A percentile compares a stretch with the other conserved stretches of the same genome.
phyloP scores from a whole-genome alignment of 169 alveolate genomes.

The Eimeria brunetti region DNA sequence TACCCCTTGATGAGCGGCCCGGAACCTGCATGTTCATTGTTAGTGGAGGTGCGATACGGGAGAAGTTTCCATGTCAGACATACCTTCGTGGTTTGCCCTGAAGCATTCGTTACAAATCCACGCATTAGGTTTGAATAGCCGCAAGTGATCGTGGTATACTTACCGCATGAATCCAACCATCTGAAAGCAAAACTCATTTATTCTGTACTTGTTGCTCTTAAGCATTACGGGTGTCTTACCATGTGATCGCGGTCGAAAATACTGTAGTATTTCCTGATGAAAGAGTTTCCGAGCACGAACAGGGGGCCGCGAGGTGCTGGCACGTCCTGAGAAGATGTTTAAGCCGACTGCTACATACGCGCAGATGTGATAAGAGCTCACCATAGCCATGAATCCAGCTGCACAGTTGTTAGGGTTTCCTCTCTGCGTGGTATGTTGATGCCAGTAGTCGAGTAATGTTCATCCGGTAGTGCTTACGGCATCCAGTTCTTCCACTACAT shows the following conservation, averaged over 20 bases:
- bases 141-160: conserved; percentile 2
- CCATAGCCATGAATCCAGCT: conserved; percentile 85
- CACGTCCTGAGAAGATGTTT: conserved; percentile 83
- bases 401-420: conserved; percentile 77
- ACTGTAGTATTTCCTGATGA: conserved; percentile 87
- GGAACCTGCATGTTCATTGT: conserved; percentile 25
- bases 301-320: conserved; percentile 92
- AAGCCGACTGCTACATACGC: background rate
- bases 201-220: background rate
- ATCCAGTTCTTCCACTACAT: conserved; percentile 85
- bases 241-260: conserved; percentile 87
- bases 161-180: conserved; percentile 82
- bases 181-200: background rate
- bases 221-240: conserved; percentile 14
- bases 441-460: background rate
- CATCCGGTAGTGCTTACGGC: conserved; percentile 46
- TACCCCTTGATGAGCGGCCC: conserved; percentile 74
- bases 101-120: conserved; percentile 29
- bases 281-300: conserved; percentile 90
- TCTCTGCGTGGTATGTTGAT: conserved; percentile 37
- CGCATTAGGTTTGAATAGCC: background rate
- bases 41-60: background rate
- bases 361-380: background rate
- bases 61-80: background rate
- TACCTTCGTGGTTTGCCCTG: conserved; percentile 82